Percentiles rank a stretch among this genome's conserved stretches.
Conservation (phyloP, 352 stramenopile species). For the Globisporangium heterothallicum region DNA sequence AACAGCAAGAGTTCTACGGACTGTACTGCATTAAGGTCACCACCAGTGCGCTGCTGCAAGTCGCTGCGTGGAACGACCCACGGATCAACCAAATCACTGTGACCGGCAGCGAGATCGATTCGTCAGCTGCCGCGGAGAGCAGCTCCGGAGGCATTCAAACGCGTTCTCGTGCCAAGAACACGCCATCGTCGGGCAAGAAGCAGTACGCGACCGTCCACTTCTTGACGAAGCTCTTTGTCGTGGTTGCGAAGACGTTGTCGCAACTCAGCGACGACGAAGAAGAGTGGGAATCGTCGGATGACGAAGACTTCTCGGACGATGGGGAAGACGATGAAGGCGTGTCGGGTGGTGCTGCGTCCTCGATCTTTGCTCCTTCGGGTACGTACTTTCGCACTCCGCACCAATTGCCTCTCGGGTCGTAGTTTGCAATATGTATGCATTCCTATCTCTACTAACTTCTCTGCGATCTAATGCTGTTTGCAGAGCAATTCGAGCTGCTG, state of each 20-base stretch:
- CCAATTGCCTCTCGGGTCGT: too few relatives aligned
- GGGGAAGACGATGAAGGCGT: constrained; percentile 32
- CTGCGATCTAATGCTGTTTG: constrained; percentile 13
- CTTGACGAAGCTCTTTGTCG: constrained; percentile 68
- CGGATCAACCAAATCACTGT: constrained; percentile 64
- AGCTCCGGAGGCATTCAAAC: constrained; percentile 34
- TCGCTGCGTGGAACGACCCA: constrained; percentile 69
- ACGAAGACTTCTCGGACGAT: constrained; percentile 56
- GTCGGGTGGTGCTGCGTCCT: constrained; percentile 9
- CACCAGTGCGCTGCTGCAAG: constrained; percentile 65
- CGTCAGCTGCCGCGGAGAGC: constrained; percentile 3
- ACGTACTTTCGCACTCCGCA: too few relatives aligned
- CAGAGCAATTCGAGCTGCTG: constrained; percentile 65
- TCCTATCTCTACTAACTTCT: too few relatives aligned
- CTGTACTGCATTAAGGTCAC: constrained; percentile 84
- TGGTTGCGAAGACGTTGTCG: constrained; percentile 64
- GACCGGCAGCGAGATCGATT: constrained; percentile 40
- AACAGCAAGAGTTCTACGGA: constrained; percentile 80
- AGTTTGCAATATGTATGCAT: too few relatives aligned
- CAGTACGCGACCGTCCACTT: constrained; percentile 68
- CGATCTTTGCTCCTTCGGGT: constrained; percentile 73
- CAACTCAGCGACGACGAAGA: constrained; percentile 74
- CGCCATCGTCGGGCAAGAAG: constrained; percentile 17
- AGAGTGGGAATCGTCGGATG: constrained; percentile 68
- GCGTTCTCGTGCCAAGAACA: constrained; percentile 46